These are phyloP conservation scores for Phytophthora multivora DNA, from an alignment of 352 stramenopile genomes.

Conservation along the genomic window DNA sequence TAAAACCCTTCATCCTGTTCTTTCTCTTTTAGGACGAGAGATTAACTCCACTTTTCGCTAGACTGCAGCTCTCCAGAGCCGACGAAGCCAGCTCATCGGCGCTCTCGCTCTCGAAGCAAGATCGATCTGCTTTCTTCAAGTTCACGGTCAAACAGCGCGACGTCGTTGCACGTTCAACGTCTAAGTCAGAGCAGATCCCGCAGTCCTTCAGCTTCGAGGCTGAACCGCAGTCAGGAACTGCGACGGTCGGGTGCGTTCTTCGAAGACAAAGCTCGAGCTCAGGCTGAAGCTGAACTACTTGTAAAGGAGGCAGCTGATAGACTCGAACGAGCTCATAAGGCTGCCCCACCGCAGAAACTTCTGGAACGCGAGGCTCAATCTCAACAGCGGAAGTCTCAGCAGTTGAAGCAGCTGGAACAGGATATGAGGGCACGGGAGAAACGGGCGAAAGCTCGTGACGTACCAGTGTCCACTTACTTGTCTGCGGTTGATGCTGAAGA, in stretches of 20 bases:
- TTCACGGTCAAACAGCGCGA: constrained; percentile 1
- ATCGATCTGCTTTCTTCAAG: constrained; percentile 8
- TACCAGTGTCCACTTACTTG: constrained; percentile 62
- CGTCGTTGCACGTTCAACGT: constrained; percentile 16
- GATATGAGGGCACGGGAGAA: constrained; percentile 44
- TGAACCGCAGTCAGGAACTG: constrained; percentile 25
- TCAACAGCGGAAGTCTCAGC: constrained; percentile 44
- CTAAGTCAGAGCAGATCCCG: constrained; percentile 17
- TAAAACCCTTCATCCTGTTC: background rate
- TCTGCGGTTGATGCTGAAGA: constrained; percentile 18
- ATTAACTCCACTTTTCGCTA: constrained; percentile 1
- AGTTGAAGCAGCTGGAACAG: constrained; percentile 38
- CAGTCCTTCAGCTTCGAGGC: constrained; percentile 24
- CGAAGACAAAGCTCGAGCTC: constrained; percentile 55
- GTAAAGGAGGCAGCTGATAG: constrained; percentile 32
- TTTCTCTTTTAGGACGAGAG: background rate
- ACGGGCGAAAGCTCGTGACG: constrained; percentile 50
- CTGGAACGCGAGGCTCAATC: constrained; percentile 56
- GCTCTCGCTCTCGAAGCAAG: constrained; percentile 24
- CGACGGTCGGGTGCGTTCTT: constrained; percentile 58
- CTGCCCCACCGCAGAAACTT: constrained; percentile 52
- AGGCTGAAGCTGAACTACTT: constrained; percentile 40
- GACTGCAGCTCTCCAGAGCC: constrained; percentile 17
- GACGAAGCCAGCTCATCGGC: background rate
- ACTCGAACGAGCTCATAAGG: constrained; percentile 49